Conservation (phyloP, 345 rosid genomes). For the Citrus inodora region DNA sequence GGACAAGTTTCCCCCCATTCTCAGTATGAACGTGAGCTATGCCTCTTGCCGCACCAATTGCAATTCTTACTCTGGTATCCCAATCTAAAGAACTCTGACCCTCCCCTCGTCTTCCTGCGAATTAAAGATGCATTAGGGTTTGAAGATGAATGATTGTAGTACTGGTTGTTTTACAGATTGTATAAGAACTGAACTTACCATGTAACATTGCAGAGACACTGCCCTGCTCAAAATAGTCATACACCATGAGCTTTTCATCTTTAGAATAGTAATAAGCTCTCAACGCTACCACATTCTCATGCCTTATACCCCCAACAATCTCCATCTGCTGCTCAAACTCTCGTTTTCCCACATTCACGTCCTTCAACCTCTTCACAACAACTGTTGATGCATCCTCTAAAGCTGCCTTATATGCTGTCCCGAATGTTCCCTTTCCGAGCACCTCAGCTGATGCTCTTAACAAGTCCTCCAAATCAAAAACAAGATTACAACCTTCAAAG, state of each 20-base stretch:
- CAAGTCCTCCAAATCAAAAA: conserved; percentile 81
- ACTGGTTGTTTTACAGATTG: background rate
- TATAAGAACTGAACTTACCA: conserved; percentile 41
- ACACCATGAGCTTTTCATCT: conserved; percentile 94
- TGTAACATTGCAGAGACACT: conserved; percentile 75
- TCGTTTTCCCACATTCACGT: conserved; percentile 55
- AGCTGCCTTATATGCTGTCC: conserved; percentile 83
- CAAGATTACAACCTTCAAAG: conserved; percentile 80
- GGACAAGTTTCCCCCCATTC: conserved; percentile 71
- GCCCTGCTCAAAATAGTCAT: conserved; percentile 64
- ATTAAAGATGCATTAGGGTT: background rate
- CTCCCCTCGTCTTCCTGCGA: conserved; percentile 60
- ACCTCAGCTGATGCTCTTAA: conserved; percentile 98
- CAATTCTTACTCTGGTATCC: conserved; percentile 73
- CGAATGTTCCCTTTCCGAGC: conserved; percentile 89
- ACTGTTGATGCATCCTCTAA: conserved; percentile 80
- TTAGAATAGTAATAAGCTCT: conserved; percentile 86
- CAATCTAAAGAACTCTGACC: conserved; percentile 61
- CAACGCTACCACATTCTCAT: conserved; percentile 72
- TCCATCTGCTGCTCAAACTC: conserved; percentile 96
- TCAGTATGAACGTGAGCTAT: conserved; percentile 64
- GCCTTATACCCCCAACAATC: conserved; percentile 62
- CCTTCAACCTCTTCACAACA: conserved; percentile 92
- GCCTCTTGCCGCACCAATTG: conserved; percentile 80
- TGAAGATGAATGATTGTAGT: background rate